Percentiles rank a stretch among this genome's conserved stretches.
Evolutionary conservation across 2,329 filamentous ascomycete genomes (phyloP).

Genomic region (Cercospora beticola): DNA sequence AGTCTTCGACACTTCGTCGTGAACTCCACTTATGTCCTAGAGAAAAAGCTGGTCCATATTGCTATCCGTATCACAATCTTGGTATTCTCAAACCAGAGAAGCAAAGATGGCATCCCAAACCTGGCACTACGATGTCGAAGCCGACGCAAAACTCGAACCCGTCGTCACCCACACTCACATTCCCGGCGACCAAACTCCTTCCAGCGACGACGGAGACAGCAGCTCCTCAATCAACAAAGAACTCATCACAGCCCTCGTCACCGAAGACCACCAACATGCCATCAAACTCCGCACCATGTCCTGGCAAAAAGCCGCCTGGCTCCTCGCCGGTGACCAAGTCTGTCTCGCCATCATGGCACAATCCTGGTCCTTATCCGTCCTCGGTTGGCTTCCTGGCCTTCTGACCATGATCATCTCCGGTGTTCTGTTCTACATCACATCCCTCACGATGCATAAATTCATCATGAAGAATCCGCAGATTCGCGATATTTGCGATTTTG

Average conservation of each 20-base stretch:
- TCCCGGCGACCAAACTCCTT: not conserved
- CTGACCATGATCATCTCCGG: slow-evolving; percentile 50
- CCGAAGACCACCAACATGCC: slow-evolving; percentile 48
- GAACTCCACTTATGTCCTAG: not conserved
- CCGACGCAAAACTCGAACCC: not conserved
- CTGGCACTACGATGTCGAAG: slow-evolving; percentile 3
- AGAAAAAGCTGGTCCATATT: too few relatives aligned
- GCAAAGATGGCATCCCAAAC: slow-evolving; percentile 1
- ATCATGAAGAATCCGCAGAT: slow-evolving; percentile 56
- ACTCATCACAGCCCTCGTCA: slow-evolving; percentile 28
- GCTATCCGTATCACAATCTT: too few relatives aligned
- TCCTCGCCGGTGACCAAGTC: slow-evolving; percentile 52
- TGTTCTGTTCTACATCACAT: slow-evolving; percentile 52
- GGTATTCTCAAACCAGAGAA: not conserved
- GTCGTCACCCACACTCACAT: not conserved
- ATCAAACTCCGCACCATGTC: slow-evolving; percentile 56
- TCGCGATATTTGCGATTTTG: slow-evolving; percentile 53
- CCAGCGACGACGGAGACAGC: not conserved
- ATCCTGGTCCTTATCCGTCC: slow-evolving; percentile 51
- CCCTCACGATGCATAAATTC: slow-evolving; percentile 53
- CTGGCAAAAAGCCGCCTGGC: slow-evolving; percentile 54
- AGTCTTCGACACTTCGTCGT: not conserved
- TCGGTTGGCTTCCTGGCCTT: slow-evolving; percentile 50
- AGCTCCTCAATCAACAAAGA: slow-evolving; percentile 23
- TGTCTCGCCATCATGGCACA: slow-evolving; percentile 55